Evolutionary conservation across 2,329 filamentous ascomycete species (phyloP).

Genomic region (Zasmidium cellare): DNA sequence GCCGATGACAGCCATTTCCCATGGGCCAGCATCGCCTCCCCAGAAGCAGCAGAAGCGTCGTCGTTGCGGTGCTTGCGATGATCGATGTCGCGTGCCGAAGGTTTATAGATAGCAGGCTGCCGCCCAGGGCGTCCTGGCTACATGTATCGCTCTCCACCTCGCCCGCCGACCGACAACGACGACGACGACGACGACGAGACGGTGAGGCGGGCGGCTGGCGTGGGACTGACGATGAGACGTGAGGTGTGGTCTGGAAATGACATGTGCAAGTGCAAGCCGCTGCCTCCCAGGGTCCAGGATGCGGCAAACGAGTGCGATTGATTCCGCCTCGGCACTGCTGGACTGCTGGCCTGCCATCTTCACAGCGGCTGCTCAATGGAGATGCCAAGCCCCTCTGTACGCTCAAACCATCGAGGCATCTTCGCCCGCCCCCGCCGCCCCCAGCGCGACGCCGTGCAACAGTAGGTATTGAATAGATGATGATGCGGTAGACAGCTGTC

Average conservation of each 20-base stretch:
- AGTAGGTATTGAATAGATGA: neutral
- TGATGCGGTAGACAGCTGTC: neutral
- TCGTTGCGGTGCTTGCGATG: too few species aligned
- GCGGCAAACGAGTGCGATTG: neutral
- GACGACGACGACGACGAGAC: too few species aligned
- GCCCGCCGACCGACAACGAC: neutral
- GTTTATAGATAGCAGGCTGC: neutral
- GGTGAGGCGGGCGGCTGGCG: too few species aligned
- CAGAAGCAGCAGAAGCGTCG: neutral
- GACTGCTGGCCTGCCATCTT: too few species aligned
- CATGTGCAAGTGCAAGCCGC: neutral
- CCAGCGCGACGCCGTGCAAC: neutral
- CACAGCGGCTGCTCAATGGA: neutral
- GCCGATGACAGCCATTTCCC: neutral
- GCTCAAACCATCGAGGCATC: neutral
- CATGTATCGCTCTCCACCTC: neutral
- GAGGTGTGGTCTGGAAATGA: neutral
- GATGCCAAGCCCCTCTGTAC: neutral
- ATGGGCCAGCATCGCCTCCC: neutral
- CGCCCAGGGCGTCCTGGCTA: neutral
- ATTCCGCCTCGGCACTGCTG: neutral
- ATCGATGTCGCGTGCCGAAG: conserved; percentile 1
- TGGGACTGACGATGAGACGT: too few species aligned
- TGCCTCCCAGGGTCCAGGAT: neutral
- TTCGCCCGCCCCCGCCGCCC: neutral